Conservation (phyloP, 139 green algal species). For the Astrephomene gubernaculifera region DNA sequence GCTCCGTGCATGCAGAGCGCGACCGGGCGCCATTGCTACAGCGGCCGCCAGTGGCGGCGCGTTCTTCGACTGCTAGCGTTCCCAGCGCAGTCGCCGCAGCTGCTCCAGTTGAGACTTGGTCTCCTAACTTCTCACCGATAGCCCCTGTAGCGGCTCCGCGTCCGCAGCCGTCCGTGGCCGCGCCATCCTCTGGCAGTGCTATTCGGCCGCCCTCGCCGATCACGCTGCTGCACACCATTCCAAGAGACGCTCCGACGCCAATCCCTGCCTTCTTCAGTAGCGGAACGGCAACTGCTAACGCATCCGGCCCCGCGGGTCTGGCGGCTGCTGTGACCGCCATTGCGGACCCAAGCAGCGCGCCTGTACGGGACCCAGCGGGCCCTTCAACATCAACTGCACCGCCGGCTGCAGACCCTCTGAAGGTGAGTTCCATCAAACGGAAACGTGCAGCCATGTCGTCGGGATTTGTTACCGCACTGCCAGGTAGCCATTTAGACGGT, state of each 20-base stretch:
- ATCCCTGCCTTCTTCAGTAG: conserved; percentile 24
- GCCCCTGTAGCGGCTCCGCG: not conserved
- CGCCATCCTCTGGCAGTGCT: not conserved
- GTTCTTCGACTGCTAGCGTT: too few species aligned
- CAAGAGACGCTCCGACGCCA: conserved; percentile 6
- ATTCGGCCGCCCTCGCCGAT: conserved; percentile 7
- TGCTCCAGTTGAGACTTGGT: too few species aligned
- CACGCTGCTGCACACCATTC: not conserved
- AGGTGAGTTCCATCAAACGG: too few species aligned
- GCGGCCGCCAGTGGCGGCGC: too few species aligned
- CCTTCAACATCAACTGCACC: conserved; percentile 1
- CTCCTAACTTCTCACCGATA: not conserved
- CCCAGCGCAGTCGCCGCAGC: too few species aligned
- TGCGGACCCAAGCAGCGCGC: not conserved
- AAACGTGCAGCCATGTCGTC: too few species aligned
- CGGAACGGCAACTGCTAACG: too few species aligned
- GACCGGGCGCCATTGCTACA: too few species aligned
- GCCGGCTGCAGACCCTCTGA: not conserved
- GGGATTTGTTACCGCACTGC: too few species aligned
- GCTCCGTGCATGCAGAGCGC: too few species aligned
- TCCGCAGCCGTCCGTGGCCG: not conserved
- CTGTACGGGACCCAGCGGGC: not conserved
- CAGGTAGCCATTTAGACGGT: too few species aligned
- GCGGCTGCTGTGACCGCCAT: not conserved
- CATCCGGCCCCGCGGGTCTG: not conserved